Conservation (phyloP, 768 basidiomycete genomes). For the Mycena epipterygia region DNA sequence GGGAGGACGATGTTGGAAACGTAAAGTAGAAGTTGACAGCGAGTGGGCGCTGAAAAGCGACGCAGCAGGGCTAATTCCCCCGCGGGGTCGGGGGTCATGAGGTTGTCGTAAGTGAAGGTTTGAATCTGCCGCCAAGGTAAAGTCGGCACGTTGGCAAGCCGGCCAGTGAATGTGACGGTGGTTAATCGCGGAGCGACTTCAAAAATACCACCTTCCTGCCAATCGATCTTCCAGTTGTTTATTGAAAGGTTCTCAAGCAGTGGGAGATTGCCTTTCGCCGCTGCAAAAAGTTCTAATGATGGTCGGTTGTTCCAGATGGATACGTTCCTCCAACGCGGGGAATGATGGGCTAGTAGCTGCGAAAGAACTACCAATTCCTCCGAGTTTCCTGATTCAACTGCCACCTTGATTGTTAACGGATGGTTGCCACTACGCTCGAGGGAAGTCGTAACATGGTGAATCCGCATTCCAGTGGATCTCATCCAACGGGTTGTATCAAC, state of each 20-base stretch:
- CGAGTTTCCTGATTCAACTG: neutral
- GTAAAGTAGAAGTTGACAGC: neutral
- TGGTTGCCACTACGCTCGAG: conserved; percentile 8
- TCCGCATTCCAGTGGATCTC: neutral
- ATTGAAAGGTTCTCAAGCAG: neutral
- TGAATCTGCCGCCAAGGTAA: conserved; percentile 9
- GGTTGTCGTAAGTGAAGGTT: neutral
- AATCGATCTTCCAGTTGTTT: neutral
- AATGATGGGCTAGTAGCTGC: conserved; percentile 1
- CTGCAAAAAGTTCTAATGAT: neutral
- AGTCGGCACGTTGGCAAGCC: neutral
- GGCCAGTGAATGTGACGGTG: neutral
- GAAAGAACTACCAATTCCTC: neutral
- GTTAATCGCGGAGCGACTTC: conserved; percentile 10
- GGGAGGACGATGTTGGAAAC: neutral
- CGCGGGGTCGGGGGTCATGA: neutral
- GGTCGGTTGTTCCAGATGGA: neutral
- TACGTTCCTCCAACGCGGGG: conserved; percentile 13
- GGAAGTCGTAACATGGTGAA: neutral
- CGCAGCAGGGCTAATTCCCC: too few relatives aligned
- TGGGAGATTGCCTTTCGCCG: conserved; percentile 1
- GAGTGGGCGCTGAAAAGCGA: neutral
- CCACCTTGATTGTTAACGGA: neutral
- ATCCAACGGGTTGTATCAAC: neutral
- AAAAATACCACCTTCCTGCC: neutral